phyloP scores from a whole-genome alignment of 2,329 filamentous ascomycete species.

The Cercospora brassicicola region DNA sequence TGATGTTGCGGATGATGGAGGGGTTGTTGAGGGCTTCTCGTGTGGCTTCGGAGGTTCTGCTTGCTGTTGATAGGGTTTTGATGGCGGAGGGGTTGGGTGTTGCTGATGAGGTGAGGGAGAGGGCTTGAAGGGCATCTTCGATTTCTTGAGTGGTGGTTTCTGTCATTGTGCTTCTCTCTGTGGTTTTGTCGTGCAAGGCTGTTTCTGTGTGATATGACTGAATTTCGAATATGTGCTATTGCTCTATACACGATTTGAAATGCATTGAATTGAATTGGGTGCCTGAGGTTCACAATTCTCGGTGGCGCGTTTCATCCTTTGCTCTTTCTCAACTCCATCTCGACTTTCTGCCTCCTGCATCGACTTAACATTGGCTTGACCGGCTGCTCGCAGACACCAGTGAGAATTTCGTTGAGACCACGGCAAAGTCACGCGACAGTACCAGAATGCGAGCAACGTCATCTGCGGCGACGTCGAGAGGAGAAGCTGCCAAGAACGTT shows the following conservation, averaged over 20 bases:
- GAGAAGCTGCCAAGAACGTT: conserved; percentile 6
- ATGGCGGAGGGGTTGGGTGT: conserved; percentile 9
- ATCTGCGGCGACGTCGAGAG: conserved; percentile 7
- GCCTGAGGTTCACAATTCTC: not conserved
- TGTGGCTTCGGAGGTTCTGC: conserved; percentile 20
- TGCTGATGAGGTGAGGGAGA: not conserved
- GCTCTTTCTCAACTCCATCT: not conserved
- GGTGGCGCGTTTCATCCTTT: not conserved
- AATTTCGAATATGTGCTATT: not conserved
- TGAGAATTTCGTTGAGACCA: not conserved
- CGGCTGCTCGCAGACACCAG: not conserved
- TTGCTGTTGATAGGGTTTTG: conserved; percentile 26
- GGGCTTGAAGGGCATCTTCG: not conserved
- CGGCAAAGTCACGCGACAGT: conserved; percentile 1
- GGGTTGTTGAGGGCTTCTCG: conserved; percentile 21
- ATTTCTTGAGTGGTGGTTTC: not conserved
- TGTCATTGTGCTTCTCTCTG: not conserved
- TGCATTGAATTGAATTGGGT: not conserved
- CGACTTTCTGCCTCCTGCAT: not conserved
- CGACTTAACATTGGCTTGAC: not conserved
- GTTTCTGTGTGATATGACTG: not conserved
- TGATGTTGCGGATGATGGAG: conserved; percentile 17
- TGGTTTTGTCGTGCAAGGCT: not conserved
- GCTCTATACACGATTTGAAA: not conserved
- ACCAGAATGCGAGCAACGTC: not conserved